Base-by-base conservation (phyloP, 2,329 filamentous ascomycete species). In the Verticillium dahliae region DNA sequence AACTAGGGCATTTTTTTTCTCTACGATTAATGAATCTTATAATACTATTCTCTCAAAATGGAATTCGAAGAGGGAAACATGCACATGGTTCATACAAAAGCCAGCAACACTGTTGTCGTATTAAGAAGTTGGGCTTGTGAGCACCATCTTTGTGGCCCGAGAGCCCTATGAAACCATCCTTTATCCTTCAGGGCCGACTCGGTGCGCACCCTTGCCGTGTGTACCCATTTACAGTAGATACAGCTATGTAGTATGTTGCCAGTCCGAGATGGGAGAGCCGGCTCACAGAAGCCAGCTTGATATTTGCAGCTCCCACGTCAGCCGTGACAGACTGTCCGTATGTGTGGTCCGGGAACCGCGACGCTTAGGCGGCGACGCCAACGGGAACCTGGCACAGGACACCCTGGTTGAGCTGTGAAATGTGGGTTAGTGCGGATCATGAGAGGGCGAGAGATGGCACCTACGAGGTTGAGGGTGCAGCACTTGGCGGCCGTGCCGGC, bases 401-500 rank as follows among this genome's bases (percentile, higher is more conserved):
- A 6, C 69, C 70, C 63, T 75, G 72, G n/a, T 70, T 67, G 63
- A 76, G 66, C 63, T 65, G 45, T 54, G 13, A 5, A n/a, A 4
- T 4, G 1, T 35, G 9, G 11, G 13, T 63, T 3, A 64, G 62
- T 18, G 50, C 1, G 4, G 4, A 11, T 7, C 18, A 18, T 9
- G 45, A 4, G 4, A 11, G 7, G 4, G 18, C 2, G 18, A 22
- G 54, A 31, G 50, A 31, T 15, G 6, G 3, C 15, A 58, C 63
- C 60, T 35, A 65, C 56, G 18, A 86, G 76, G 6, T 83, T 83
- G 27, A 86, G 65, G 14, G 80, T 71, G 65, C 84, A 87, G 79
- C 84, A 86, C 67, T 81, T 81, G 61, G 82, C 82, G 63, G 78
- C 78, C 73, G 85, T 82, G 59, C 82, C 82, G 4, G 76, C 74